phyloP scores from a whole-genome alignment of 140 eudicot genomes.

The Erigeron philadelphicus region DNA sequence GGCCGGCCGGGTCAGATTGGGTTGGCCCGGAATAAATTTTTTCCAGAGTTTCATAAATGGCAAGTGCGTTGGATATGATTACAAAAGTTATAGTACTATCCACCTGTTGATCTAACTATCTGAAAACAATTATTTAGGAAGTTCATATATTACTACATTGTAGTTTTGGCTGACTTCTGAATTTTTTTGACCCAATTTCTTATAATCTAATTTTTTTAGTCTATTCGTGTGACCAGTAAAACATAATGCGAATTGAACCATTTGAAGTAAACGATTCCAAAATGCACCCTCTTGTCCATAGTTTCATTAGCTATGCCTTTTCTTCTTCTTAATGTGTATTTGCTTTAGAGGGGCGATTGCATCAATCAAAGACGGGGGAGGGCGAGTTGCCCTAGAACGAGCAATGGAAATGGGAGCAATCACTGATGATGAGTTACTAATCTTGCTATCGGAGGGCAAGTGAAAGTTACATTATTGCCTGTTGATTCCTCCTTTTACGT shows the following conservation, averaged over 20 bases:
- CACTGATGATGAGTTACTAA: slow-evolving; percentile 81
- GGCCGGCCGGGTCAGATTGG: not conserved
- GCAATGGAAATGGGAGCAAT: slow-evolving; percentile 98
- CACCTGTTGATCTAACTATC: not conserved
- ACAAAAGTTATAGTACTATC: not conserved
- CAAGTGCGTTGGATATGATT: not conserved
- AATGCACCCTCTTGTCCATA: not conserved
- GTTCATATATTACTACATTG: no score
- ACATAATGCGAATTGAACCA: not conserved
- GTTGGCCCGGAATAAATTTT: not conserved
- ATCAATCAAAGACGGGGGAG: slow-evolving; percentile 72
- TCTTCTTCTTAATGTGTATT: not conserved
- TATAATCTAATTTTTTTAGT: not conserved
- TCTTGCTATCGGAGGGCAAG: slow-evolving; percentile 66
- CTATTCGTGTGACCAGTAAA: not conserved
- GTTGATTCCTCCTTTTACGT: slow-evolving; percentile 2
- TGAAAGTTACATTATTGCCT: slow-evolving; percentile 24
- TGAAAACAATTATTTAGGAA: no score
- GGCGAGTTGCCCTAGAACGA: slow-evolving; percentile 73
- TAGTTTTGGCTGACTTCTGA: not conserved
- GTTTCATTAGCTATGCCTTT: not conserved
- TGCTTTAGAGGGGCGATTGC: slow-evolving; percentile 71
- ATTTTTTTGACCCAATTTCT: not conserved
- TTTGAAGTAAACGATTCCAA: not conserved
- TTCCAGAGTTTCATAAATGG: not conserved